These are phyloP conservation scores for Aphanomyces invadans DNA, from an alignment of 352 stramenopile genomes.

Conservation along the genomic window DNA sequence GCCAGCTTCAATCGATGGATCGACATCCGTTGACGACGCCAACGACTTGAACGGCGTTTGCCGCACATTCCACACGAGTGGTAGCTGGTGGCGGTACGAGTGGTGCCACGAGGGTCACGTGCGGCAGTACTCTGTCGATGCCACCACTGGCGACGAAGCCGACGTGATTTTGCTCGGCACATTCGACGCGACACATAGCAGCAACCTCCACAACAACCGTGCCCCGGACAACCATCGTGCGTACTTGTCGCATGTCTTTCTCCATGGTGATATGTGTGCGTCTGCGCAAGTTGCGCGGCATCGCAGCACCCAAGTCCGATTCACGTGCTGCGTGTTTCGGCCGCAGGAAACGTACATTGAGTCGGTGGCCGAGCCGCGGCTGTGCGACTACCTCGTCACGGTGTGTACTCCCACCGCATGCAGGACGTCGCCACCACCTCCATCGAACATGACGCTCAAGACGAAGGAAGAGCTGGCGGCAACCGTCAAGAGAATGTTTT, in stretches of 20 bases:
- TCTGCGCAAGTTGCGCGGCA: constrained; percentile 3
- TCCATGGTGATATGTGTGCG: constrained; percentile 36
- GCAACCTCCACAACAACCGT: neutral
- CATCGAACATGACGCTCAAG: constrained; percentile 45
- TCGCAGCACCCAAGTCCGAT: constrained; percentile 40
- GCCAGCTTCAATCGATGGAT: neutral
- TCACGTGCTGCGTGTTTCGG: constrained; percentile 69
- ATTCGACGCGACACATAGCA: neutral
- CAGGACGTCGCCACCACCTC: constrained; percentile 42
- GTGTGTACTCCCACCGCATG: constrained; percentile 72
- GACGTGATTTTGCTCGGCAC: neutral
- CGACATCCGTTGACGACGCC: neutral
- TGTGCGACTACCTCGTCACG: constrained; percentile 52
- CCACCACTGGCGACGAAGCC: constrained; percentile 11
- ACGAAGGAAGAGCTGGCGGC: constrained; percentile 30
- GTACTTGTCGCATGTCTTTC: constrained; percentile 46
- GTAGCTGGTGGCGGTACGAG: constrained; percentile 79
- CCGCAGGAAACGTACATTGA: constrained; percentile 82
- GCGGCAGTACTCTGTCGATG: constrained; percentile 50
- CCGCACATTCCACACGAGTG: constrained; percentile 48
- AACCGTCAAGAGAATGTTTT: constrained; percentile 85
- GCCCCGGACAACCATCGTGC: constrained; percentile 31
- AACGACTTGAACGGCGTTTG: constrained; percentile 28
- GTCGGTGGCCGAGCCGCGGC: constrained; percentile 38
- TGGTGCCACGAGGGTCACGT: constrained; percentile 69